Percentiles rank a stretch among this genome's conserved stretches.
Evolutionary conservation across 2,329 filamentous ascomycete genomes (phyloP).

Genomic region (Plectosphaerella cucumerina): DNA sequence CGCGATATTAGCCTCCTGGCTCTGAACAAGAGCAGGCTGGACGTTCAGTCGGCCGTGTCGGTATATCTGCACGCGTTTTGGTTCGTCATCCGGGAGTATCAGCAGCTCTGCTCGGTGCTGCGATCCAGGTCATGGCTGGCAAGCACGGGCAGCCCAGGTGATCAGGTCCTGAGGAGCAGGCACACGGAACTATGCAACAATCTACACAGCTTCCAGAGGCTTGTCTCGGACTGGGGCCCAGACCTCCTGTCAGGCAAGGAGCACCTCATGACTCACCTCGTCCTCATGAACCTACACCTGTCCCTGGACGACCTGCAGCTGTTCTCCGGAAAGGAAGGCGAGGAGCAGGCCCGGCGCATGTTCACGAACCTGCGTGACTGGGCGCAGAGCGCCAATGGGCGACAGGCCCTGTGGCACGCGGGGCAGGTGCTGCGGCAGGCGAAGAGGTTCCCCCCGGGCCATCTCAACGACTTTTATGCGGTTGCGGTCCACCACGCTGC

Average conservation of each 20-base stretch:
- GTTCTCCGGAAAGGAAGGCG: constrained; percentile 64
- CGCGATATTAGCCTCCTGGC: constrained; percentile 51
- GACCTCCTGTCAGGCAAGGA: constrained; percentile 38
- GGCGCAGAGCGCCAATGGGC: constrained; percentile 49
- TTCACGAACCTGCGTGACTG: constrained; percentile 57
- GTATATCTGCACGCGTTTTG: constrained; percentile 64
- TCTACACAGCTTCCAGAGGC: constrained; percentile 42
- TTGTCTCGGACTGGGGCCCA: constrained; percentile 37
- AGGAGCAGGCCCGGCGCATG: constrained; percentile 58
- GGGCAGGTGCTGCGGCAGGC: constrained; percentile 62
- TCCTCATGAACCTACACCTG: constrained; percentile 61
- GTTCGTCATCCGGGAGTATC: constrained; percentile 62
- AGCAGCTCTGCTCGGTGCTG: constrained; percentile 51
- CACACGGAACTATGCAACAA: constrained; percentile 60
- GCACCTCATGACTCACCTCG: constrained; percentile 44
- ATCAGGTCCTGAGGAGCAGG: constrained; percentile 46
- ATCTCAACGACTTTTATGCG: constrained; percentile 62
- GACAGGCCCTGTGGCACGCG: constrained; percentile 63
- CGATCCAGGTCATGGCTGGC: constrained; percentile 42
- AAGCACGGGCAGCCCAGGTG: constrained; percentile 32
- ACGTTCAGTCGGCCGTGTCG: constrained; percentile 51
- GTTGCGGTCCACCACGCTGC: constrained; percentile 66
- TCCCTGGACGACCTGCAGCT: constrained; percentile 62
- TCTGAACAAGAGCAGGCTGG: constrained; percentile 44
- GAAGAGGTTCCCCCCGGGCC: constrained; percentile 45